Evolutionary conservation across 2,329 filamentous ascomycete genomes (phyloP).

Genomic region (Alternaria panax): DNA sequence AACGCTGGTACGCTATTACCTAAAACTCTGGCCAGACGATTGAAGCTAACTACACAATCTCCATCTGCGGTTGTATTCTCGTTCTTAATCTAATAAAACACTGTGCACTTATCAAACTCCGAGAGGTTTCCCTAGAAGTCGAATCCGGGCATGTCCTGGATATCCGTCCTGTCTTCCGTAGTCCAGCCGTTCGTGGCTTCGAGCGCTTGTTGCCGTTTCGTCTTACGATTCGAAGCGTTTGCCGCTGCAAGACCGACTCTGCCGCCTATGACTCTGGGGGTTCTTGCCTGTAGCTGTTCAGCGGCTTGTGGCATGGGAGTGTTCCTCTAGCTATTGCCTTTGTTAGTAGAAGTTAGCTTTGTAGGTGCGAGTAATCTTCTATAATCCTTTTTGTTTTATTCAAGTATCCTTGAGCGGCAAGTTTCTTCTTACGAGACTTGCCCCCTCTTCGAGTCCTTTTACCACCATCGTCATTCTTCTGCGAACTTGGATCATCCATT

Average conservation of each 20-base stretch:
- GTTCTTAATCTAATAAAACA: constrained; percentile 91
- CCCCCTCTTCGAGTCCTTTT: constrained; percentile 56
- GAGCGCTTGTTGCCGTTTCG: constrained; percentile 57
- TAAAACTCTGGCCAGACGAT: constrained; percentile 68
- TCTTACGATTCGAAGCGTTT: constrained; percentile 50
- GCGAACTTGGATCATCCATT: constrained; percentile 44
- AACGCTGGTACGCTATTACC: too few species aligned
- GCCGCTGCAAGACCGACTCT: constrained; percentile 48
- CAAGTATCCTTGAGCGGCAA: constrained; percentile 54
- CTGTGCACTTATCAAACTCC: constrained; percentile 90
- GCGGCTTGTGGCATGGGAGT: constrained; percentile 71
- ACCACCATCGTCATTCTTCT: constrained; percentile 49
- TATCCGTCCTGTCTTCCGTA: constrained; percentile 93
- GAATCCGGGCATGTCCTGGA: constrained; percentile 91
- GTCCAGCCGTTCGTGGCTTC: constrained; percentile 84
- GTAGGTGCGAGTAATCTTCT: neutral
- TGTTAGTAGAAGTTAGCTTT: constrained; percentile 43
- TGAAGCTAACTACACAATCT: constrained; percentile 88
- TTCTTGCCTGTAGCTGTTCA: constrained; percentile 51
- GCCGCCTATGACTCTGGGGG: constrained; percentile 50
- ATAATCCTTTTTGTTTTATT: too few species aligned
- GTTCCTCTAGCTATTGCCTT: constrained; percentile 72
- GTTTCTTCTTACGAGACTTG: constrained; percentile 56
- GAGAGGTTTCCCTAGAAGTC: constrained; percentile 89
- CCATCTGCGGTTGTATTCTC: constrained; percentile 90